Base-by-base conservation (phyloP, 73 alveolate species). In the Paramecium sexaurelia region DNA sequence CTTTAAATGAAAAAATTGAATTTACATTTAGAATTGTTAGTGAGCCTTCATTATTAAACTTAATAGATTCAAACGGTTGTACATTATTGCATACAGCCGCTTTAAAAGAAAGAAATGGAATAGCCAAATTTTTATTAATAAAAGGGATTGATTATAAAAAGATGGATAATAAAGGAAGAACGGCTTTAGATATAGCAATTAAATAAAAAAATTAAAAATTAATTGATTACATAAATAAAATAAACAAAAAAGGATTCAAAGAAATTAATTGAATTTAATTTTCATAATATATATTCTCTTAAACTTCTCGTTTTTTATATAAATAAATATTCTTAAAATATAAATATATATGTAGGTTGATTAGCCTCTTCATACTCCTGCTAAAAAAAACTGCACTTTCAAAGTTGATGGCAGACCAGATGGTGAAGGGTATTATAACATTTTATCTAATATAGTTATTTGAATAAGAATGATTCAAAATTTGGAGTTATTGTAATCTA, bases 401-500 rank as follows among this genome's bases (percentile, higher is more conserved):
- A 24, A 32, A 40, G 90, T 78, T 2, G 68, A 78, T 36, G 90
- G 90, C 6, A 78, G 90, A 40, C 43, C 68, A 24, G 90, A 78
- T 29, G 90, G 90, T 9, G 75, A 78, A 41, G 90, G 90, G 73
- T 78, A 32, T 41, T 41, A n/a, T 71, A 2, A 26, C 29, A 0
- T 13, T 11, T n/a, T 32, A 66, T 66, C 1, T 0, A 11, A n/a
- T n/a, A n/a, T n/a, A 71, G 86, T 11, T 71, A 71, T 71, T 71
- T 71, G 56, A 78, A 39, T 6, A 19, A 32, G 29, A 45, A 78
- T 20, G 41, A 45, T 78, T 20, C 94, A 6, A 26, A 26, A n/a
- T 68, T 11, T 43, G 94, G 94, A 6, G 35, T 88, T n/a, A 88
- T 88, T 3, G 94, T 88, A 2, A 75, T 88, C 40, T 41, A 88